Evolutionary conservation across 495 filamentous ascomycete species (phyloP).

Genomic region (Hypoxylon rickii): DNA sequence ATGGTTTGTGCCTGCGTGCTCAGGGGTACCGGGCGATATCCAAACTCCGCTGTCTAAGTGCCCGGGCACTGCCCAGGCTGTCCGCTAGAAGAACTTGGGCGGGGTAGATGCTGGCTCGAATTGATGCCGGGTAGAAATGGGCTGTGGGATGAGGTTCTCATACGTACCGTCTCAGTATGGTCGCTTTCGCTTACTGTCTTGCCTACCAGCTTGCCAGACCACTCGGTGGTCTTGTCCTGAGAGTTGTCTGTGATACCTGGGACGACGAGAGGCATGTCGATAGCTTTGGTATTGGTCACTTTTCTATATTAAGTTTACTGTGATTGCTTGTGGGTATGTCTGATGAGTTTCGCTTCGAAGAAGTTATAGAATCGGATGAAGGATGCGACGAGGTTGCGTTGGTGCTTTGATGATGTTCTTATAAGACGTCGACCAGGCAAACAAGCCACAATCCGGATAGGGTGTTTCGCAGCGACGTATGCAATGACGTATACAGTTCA

Average conservation of each 20-base stretch:
- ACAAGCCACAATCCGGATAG: conserved; percentile 16
- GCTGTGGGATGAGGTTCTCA: not conserved
- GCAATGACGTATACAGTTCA: conserved; percentile 25
- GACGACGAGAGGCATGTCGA: conserved; percentile 84
- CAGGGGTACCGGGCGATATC: too few relatives aligned
- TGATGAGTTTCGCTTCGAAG: not conserved
- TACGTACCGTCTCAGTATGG: conserved; percentile 51
- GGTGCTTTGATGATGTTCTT: conserved; percentile 10
- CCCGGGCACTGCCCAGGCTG: too few relatives aligned
- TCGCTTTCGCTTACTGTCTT: conserved; percentile 61
- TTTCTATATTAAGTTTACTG: not conserved
- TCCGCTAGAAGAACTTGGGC: too few relatives aligned
- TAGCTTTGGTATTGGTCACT: not conserved
- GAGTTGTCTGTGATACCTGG: conserved; percentile 66
- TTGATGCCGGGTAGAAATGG: too few relatives aligned
- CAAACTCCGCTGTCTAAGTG: too few relatives aligned
- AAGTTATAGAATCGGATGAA: not conserved
- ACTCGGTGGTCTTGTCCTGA: conserved; percentile 62
- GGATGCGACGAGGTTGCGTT: not conserved
- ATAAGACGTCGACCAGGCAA: conserved; percentile 6
- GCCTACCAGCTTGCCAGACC: conserved; percentile 74
- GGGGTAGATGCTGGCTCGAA: too few relatives aligned
- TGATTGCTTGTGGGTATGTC: not conserved
- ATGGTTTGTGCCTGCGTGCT: too few relatives aligned
- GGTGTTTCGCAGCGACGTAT: conserved; percentile 13